A percentile compares a stretch with the other conserved stretches of the same genome.
Evolutionary conservation across 2,329 filamentous ascomycete species (phyloP).

Genomic region (Colletotrichum viniferum): DNA sequence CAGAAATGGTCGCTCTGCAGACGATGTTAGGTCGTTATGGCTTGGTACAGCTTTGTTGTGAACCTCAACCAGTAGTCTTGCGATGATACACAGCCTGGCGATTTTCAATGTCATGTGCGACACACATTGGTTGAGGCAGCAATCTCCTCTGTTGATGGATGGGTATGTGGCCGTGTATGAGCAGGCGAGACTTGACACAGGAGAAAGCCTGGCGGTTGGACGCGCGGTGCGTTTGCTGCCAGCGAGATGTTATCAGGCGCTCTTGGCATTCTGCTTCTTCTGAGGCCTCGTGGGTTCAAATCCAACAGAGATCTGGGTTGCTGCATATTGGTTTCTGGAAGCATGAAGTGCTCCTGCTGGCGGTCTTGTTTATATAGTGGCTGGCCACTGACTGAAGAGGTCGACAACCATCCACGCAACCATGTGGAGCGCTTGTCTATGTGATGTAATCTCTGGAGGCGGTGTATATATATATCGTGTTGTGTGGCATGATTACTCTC

Average conservation of each 20-base stretch:
- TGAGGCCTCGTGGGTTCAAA: background rate
- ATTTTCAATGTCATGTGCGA: background rate
- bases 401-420: background rate
- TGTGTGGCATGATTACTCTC: background rate
- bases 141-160: too few relatives aligned
- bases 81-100: background rate
- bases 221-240: background rate
- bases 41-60: background rate
- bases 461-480: background rate
- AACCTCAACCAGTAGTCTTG: background rate
- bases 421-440: fast-evolving
- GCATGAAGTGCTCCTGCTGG: background rate
- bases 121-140: background rate
- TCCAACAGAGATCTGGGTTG: too few relatives aligned
- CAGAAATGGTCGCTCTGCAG: background rate
- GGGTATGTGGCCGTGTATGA: too few relatives aligned
- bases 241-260: background rate
- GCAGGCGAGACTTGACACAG: background rate
- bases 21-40: background rate
- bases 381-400: background rate
- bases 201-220: background rate
- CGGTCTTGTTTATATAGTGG: background rate
- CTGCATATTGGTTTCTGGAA: background rate
- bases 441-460: background rate
- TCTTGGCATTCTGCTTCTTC: background rate